Conservation (phyloP, 192 early-diverging fungal species). For the Coemansia pectinata region DNA sequence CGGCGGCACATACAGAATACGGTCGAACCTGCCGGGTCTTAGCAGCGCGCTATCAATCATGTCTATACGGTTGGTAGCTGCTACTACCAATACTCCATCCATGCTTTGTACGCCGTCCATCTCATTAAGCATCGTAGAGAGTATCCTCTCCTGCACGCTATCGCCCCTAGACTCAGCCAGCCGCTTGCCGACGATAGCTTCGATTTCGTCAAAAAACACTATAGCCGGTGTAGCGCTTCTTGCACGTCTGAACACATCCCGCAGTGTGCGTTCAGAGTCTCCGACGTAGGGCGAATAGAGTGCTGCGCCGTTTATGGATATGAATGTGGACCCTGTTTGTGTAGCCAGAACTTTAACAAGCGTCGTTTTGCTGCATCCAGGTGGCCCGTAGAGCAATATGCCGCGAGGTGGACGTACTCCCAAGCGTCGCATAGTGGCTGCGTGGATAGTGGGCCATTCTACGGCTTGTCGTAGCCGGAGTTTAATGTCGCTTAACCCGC, state of each 20-base stretch:
- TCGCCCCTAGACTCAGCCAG: conserved; percentile 52
- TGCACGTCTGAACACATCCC: conserved; percentile 79
- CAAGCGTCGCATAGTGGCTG: conserved; percentile 65
- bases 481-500: conserved; percentile 84
- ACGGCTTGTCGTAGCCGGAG: conserved; percentile 76
- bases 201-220: conserved; percentile 97
- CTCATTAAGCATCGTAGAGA: conserved; percentile 58
- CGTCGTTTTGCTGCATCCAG: conserved; percentile 98
- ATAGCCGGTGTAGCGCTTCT: conserved; percentile 77
- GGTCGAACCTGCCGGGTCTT: conserved; percentile 92
- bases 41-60: conserved; percentile 94
- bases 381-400: conserved; percentile 94
- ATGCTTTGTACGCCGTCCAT: conserved; percentile 94
- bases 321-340: conserved; percentile 70
- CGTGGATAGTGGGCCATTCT: conserved; percentile 84
- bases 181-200: conserved; percentile 92
- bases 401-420: conserved; percentile 84
- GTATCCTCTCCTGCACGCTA: conserved; percentile 35
- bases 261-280: conserved; percentile 51
- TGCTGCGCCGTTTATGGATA: conserved; percentile 58
- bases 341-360: conserved; percentile 85
- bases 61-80: conserved; percentile 98
- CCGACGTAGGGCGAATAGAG: conserved; percentile 42
- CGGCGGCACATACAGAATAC: conserved; percentile 92
- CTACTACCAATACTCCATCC: conserved; percentile 96